Base-by-base conservation (phyloP, 352 stramenopile genomes). In the Globisporangium alternatum region DNA sequence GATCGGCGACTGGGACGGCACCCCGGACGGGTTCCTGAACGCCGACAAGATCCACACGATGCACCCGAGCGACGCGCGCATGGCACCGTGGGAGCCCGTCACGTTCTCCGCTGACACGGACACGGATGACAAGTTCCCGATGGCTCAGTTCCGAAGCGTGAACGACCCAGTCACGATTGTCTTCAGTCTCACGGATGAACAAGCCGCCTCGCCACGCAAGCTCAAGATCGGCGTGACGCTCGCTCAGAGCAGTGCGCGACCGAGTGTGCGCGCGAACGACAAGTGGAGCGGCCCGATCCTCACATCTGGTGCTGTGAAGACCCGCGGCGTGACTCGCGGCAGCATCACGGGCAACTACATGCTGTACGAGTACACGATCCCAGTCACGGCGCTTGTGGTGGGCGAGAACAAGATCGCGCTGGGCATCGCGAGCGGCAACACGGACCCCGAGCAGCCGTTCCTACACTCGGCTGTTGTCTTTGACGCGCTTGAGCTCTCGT, bases 1-100 rank as follows among this genome's bases (percentile, higher is more conserved):
- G 68, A 85, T 85, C 30, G 78, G 78, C 9, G 56, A 62, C 51
- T 87, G 76, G 76, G 78, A 87, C 39, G 78, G 78, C 28, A 83
- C 76, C 0, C 76, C 78, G 19, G 63, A 75, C 25, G 76, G 76
- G 12, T 83, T 87, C 61, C 31, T 78, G 1, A 87, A 87, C 54
- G 68, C 78, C 4, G 67, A 81, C 68, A 87, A 80, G 70, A 83
- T 87, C 64, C 71, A 77, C 60, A 69, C 41, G 39, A 82, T 85
- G 77, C 77, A 85, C 55, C 74, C 74, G 21, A 79, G 74, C 25
- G 74, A 85, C 54, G 47, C 52, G 2, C 77, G 74, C 6, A 87
- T 84, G 78, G 13, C 68, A 3, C 22, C 45, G 5, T 82, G 68
- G 66, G 60, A 61, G 0, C 37, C 67, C 12, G 33, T 65, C 12